Conservation (phyloP, 2,329 filamentous ascomycete species). For the Botryotinia convoluta region DNA sequence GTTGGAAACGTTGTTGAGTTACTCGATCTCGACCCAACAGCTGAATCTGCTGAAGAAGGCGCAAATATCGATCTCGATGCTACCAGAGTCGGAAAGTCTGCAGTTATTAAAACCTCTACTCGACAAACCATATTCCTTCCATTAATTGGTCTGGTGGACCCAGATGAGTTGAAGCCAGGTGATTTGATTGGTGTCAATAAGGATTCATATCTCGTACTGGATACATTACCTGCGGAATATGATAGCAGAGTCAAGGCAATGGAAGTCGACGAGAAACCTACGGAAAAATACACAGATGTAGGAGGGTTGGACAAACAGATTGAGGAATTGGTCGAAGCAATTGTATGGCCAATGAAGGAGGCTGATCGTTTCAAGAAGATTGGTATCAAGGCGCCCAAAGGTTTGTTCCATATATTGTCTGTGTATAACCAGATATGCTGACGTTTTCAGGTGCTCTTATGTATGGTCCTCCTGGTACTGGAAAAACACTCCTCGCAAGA, state of each 20-base stretch:
- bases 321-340: slow-evolving; percentile 95
- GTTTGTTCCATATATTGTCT: slow-evolving; percentile 50
- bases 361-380: slow-evolving; percentile 99
- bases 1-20: slow-evolving; percentile 98
- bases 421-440: slow-evolving; percentile 19
- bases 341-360: slow-evolving; percentile 99
- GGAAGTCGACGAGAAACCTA: slow-evolving; percentile 99
- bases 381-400: slow-evolving; percentile 98
- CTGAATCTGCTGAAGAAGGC: slow-evolving; percentile 93
- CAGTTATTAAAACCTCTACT: slow-evolving; percentile 98
- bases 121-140: slow-evolving; percentile 98
- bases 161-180: slow-evolving; percentile 88
- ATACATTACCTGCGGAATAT: slow-evolving; percentile 95
- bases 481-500: slow-evolving; percentile 88
- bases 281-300: slow-evolving; percentile 97
- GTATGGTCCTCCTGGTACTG: slow-evolving; percentile 91
- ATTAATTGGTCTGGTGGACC: slow-evolving; percentile 93
- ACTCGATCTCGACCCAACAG: slow-evolving; percentile 91
- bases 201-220: slow-evolving; percentile 95
- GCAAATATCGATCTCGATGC: slow-evolving; percentile 98
- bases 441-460: slow-evolving; percentile 76
- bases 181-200: slow-evolving; percentile 99
- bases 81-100: slow-evolving; percentile 93
- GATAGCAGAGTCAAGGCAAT: slow-evolving; percentile 99
- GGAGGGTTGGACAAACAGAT: slow-evolving; percentile 98